Evolutionary conservation across 208 protist genomes (phyloP).

Genomic region (Leptomonas pyrrhocoris): DNA sequence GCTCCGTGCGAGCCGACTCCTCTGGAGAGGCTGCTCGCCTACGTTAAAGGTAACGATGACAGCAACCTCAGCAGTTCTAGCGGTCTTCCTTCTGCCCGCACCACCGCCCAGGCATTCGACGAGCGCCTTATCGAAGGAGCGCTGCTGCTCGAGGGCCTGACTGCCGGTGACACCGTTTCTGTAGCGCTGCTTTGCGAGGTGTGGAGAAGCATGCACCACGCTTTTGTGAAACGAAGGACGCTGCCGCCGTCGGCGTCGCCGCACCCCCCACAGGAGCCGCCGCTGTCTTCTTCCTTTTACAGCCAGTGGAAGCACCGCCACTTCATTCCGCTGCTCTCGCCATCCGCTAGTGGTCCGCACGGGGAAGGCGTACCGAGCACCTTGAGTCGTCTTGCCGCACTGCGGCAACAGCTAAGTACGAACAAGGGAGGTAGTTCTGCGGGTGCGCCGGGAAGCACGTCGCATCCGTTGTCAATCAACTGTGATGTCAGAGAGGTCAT

Average conservation of each 20-base stretch:
- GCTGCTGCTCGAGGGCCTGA: slow-evolving; percentile 9
- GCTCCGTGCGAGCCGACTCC: background rate
- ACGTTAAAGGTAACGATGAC: background rate
- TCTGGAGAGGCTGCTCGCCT: slow-evolving; percentile 2
- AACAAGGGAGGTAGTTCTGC: background rate
- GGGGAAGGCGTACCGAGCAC: background rate
- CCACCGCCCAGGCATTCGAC: background rate
- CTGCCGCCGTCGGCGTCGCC: background rate
- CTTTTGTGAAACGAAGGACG: background rate
- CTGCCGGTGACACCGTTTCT: slow-evolving; percentile 11
- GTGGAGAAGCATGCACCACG: background rate
- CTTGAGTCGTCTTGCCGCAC: slow-evolving; percentile 14
- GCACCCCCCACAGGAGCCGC: too few species aligned
- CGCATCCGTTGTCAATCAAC: background rate
- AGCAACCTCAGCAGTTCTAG: background rate
- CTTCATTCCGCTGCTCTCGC: slow-evolving; percentile 25
- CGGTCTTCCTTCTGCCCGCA: background rate
- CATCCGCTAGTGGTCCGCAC: background rate
- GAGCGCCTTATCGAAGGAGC: background rate
- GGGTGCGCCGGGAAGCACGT: slow-evolving; percentile 2
- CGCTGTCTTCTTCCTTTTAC: background rate
- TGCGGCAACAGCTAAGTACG: slow-evolving; percentile 8
- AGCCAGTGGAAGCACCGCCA: slow-evolving; percentile 3
- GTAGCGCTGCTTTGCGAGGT: background rate
- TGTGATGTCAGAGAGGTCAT: slow-evolving; percentile 1